Evolutionary conservation across 495 filamentous ascomycete genomes (phyloP).

Genomic region (Xylaria acuta): DNA sequence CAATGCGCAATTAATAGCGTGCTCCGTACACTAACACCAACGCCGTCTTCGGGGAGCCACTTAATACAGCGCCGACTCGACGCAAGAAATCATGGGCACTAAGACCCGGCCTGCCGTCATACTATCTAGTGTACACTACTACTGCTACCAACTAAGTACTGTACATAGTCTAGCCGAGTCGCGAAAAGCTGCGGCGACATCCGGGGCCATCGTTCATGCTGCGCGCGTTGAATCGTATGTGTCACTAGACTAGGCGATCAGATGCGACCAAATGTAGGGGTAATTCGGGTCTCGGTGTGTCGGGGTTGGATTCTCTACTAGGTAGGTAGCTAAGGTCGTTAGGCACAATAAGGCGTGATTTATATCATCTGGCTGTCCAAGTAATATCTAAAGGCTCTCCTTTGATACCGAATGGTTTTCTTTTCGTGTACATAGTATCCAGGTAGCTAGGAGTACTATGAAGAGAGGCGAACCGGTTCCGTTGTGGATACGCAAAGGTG

Average conservation of each 20-base stretch:
- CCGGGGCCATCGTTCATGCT: constrained; percentile 17
- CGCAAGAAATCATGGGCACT: neutral
- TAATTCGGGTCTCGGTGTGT: neutral
- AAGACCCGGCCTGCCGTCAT: neutral
- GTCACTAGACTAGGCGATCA: neutral
- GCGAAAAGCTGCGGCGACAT: constrained; percentile 11
- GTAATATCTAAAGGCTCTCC: neutral
- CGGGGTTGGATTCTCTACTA: neutral
- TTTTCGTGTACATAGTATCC: neutral
- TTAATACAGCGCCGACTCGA: neutral
- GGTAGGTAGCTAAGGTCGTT: neutral
- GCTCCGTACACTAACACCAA: neutral
- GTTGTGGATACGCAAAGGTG: neutral
- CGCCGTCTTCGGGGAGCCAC: constrained; percentile 13
- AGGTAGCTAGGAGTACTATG: neutral
- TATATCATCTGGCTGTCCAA: neutral
- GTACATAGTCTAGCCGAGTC: neutral
- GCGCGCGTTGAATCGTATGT: neutral
- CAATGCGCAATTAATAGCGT: neutral
- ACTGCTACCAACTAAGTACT: neutral
- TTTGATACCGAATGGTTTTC: neutral
- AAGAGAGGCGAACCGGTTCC: neutral
- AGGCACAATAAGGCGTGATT: neutral
- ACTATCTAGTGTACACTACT: neutral
- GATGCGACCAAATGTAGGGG: constrained; percentile 14